Percentiles rank a stretch among this genome's conserved stretches.
Conservation (phyloP, 345 rosid genomes). For the Arabis hirsuta region DNA sequence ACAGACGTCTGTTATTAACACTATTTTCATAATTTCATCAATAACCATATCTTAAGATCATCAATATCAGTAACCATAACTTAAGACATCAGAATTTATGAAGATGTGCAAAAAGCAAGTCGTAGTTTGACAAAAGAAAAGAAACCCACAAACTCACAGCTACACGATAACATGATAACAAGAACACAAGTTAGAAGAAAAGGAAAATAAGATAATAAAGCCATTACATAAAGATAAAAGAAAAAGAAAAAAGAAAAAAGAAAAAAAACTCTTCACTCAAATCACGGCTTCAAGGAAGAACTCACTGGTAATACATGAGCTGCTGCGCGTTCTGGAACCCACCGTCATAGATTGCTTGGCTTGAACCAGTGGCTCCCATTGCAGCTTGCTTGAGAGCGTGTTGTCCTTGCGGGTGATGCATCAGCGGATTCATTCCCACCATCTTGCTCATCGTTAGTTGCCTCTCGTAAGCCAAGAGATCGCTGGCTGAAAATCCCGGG, state of each 20-base stretch:
- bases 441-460: conserved; percentile 63
- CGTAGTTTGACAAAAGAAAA: not conserved
- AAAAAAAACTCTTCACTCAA: conserved; percentile 16
- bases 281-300: conserved; percentile 18
- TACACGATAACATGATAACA: conserved; percentile 36
- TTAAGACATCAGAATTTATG: too few species aligned
- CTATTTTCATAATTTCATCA: too few species aligned
- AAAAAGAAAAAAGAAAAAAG: not conserved
- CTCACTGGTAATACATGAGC: conserved; percentile 88
- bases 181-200: conserved; percentile 9
- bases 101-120: too few species aligned
- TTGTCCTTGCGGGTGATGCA: conserved; percentile 78
- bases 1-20: too few species aligned
- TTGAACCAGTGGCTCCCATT: conserved; percentile 79
- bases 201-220: not conserved
- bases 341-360: conserved; percentile 91
- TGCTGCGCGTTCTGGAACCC: conserved; percentile 94
- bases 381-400: conserved; percentile 80
- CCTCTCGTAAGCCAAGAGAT: conserved; percentile 56
- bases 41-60: too few species aligned
- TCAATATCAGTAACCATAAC: too few species aligned
- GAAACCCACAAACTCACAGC: conserved; percentile 21
- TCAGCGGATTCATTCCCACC: conserved; percentile 64
- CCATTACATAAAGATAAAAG: conserved; percentile 17
- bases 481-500: conserved; percentile 52